Conservation (phyloP, 495 filamentous ascomycete genomes). For the Haplographium delicatum region DNA sequence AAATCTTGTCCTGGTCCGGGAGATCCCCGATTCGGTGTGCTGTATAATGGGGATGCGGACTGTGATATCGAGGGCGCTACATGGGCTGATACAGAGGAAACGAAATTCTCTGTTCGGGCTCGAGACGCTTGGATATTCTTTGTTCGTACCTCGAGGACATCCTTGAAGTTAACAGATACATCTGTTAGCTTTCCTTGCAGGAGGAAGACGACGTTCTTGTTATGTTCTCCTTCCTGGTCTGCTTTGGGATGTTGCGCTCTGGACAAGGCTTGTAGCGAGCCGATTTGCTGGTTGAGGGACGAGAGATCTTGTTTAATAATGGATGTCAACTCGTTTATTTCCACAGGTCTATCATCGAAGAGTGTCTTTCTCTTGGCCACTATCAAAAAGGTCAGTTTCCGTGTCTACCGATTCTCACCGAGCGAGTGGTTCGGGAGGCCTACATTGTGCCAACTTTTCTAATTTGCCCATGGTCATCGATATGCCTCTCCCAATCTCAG, state of each 20-base stretch:
- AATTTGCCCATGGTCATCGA: conserved; percentile 90
- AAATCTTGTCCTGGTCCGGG: conserved; percentile 61
- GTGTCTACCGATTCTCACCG: neutral
- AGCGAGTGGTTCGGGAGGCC: conserved; percentile 31
- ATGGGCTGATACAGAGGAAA: conserved; percentile 80
- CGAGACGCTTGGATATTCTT: conserved; percentile 97
- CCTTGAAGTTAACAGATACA: conserved; percentile 92
- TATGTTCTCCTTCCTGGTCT: conserved; percentile 92
- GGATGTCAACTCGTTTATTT: conserved; percentile 93
- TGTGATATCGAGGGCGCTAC: conserved; percentile 52
- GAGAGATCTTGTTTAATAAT: conserved; percentile 97
- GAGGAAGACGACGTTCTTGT: conserved; percentile 92
- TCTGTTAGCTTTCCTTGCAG: conserved; percentile 93
- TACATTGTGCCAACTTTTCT: conserved; percentile 82
- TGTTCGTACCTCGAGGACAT: conserved; percentile 91
- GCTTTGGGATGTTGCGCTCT: conserved; percentile 67
- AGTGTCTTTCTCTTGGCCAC: conserved; percentile 95
- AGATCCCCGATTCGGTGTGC: conserved; percentile 61
- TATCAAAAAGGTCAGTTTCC: conserved; percentile 29
- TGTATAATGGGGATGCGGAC: conserved; percentile 78
- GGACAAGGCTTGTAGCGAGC: conserved; percentile 67
- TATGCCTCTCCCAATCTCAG: conserved; percentile 86
- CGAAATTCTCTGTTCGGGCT: conserved; percentile 90
- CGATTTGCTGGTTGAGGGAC: conserved; percentile 81
- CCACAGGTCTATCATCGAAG: conserved; percentile 92